Base-by-base conservation (phyloP, 2,329 filamentous ascomycete species). In the Capronia coronata region DNA sequence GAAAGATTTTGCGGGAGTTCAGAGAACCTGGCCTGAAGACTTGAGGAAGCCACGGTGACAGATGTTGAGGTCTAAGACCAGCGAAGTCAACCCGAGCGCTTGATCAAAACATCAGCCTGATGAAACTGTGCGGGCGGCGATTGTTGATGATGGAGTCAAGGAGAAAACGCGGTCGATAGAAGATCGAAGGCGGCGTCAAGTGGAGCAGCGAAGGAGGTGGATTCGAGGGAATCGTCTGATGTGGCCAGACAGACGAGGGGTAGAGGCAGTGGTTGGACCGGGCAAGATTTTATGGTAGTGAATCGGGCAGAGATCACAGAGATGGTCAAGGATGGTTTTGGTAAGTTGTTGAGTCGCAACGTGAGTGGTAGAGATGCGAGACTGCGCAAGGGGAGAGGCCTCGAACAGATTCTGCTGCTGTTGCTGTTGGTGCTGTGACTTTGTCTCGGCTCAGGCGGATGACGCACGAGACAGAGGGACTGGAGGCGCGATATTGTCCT, bases 21-120 rank as follows among this genome's bases (percentile, higher is more conserved):
- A 30, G 50, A 58, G 11, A 46, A 39, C 55, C 55, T 54, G 49
- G 55, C 43, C 45, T 49, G 50, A 22, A 56, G 47, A 51, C 53
- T 56, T 51, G 55, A 46, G 49, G 55, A 52, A 53, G 55, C 55
- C 55, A 58, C 55, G 55, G 55, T 58, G 55, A 56, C 55, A 19
- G 49, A 46, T 42, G 30, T n/a, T 46, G 25, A 27, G 8, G 16
- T 21, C 6, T n/a, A 30, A 37, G 4, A 10, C 13, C 16, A 30
- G 19, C 6, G 25, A 23, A n/a, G 37, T 32, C 16, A 35, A 25
- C 23, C 3, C n/a, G 40, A 22, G 22, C 27, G 29, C 37, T 13
- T 9, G 19, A 29, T 25, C 32, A 34, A 27, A 29, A 19, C 34
- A 19, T 39, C 34, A 35, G 13, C 13, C 25, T 14, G 19, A 19